Conservation (phyloP, 345 rosid species). For the Boechera stricta region DNA sequence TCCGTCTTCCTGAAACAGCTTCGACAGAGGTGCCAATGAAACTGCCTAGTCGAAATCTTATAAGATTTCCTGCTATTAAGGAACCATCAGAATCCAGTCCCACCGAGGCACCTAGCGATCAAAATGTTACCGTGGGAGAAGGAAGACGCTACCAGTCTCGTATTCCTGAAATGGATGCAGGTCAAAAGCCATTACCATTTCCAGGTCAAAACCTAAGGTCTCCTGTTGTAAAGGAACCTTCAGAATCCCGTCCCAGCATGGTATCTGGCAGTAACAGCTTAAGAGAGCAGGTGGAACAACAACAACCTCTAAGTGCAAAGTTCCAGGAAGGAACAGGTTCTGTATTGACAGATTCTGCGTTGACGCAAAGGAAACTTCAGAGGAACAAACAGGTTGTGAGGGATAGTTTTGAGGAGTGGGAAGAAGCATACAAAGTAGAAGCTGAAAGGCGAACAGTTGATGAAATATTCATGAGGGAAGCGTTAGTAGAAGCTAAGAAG, state of each 20-base stretch:
- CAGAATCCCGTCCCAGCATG: conserved; percentile 47
- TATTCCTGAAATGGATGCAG: conserved; percentile 47
- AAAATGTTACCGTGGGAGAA: conserved; percentile 42
- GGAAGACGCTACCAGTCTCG: conserved; percentile 30
- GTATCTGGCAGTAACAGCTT: conserved; percentile 53
- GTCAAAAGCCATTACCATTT: conserved; percentile 39
- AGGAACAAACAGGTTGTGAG: conserved; percentile 68
- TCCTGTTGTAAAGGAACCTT: conserved; percentile 47
- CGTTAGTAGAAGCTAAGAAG: conserved; percentile 85
- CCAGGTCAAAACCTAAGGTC: conserved; percentile 49
- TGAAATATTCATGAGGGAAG: conserved; percentile 96
- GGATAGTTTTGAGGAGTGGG: conserved; percentile 96
- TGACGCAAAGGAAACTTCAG: conserved; percentile 74
- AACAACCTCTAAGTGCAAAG: conserved; percentile 48
- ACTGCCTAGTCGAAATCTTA: conserved; percentile 49
- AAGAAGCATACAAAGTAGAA: conserved; percentile 80
- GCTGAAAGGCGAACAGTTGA: conserved; percentile 72
- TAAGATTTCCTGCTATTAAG: conserved; percentile 46
- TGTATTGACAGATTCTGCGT: conserved; percentile 47
- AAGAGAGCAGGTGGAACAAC: conserved; percentile 48
- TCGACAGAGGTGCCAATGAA: conserved; percentile 45
- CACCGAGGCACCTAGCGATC: conserved; percentile 40
- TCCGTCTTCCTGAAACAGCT: conserved; percentile 48
- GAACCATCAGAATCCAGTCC: conserved; percentile 40
- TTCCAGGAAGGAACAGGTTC: conserved; percentile 49